Evolutionary conservation across 345 rosid species (phyloP), one percentile per base, ranked within the genome.

Genomic region (Arabidopsis arenosa): DNA sequence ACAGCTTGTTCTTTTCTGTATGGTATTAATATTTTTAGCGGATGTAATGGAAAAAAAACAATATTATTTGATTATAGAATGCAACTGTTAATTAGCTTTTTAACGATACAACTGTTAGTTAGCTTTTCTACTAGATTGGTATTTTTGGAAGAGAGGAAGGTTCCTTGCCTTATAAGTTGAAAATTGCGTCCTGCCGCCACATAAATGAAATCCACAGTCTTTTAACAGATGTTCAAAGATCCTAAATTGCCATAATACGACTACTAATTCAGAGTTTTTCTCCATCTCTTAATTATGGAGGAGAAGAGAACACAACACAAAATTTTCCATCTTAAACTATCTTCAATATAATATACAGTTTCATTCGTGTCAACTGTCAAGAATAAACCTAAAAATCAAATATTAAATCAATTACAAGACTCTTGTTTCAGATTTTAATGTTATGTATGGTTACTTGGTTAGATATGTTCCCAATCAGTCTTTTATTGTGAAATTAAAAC

Each of bases 181-280:
- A 66, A 23, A 26, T 7, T 59, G 14, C 43, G 55, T 60, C 55
- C 47, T 62, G 75, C 75, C 80, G 70, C 75, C 64, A 69, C 69
- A 62, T 69, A 69, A 76, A 61, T 53, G 57, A 39, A 58, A 69
- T 33, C 63, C 32, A 52, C 55, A 41, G 39, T 51, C 37, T 75
- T 67, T 60, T 21, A 41, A 40, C 13, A 68, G 9, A 9, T 66
- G 68, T 75, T 75, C 56, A 51, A 60, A 49, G 37, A 18, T 75
- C 18, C 69, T 59, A 51, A 28, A 28, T 33, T 13, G 68, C 54
- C 54, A 39, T 49, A 3, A 48, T 5, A 39, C 54, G 62, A 67
- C 73, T 40, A 37, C 32, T 58, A 37, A 10, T 48, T 49, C 35
- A 7, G 33, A 21, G 12, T 63, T 63, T 21, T 53, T 52, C 15